phyloP scores from a whole-genome alignment of 441 rosid genomes.

The Adansonia rubrostipa region DNA sequence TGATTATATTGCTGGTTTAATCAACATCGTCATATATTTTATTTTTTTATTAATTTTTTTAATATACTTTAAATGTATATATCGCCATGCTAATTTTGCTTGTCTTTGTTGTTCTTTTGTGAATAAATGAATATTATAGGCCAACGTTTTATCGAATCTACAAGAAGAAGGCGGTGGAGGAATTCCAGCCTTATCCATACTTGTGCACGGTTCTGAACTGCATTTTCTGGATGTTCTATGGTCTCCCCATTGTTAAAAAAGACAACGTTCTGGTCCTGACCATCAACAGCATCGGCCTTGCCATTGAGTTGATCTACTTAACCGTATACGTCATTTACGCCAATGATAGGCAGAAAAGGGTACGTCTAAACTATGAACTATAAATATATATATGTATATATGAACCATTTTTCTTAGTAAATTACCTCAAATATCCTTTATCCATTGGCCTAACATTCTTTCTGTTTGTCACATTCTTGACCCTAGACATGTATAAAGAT shows the following conservation, averaged over 20 bases:
- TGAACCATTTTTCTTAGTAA: background rate
- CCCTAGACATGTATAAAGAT: background rate
- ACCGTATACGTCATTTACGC: constrained; percentile 40
- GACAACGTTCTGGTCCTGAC: constrained; percentile 73
- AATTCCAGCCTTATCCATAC: constrained; percentile 64
- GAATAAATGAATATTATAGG: constrained; percentile 34
- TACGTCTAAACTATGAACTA: constrained; percentile 20
- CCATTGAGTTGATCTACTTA: constrained; percentile 51
- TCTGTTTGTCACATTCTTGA: background rate
- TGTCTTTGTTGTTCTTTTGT: background rate
- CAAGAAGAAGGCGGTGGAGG: constrained; percentile 74
- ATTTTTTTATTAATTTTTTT: too few species aligned
- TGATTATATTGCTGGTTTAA: background rate
- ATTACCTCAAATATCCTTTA: background rate
- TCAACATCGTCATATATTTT: too few species aligned
- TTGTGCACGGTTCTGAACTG: constrained; percentile 64
- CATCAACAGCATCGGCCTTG: constrained; percentile 62
- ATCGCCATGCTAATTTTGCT: background rate
- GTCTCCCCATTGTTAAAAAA: constrained; percentile 65
- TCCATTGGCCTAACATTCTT: background rate
- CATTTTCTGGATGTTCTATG: constrained; percentile 67
- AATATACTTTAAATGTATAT: too few species aligned
- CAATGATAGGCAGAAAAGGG: constrained; percentile 40
- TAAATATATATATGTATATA: background rate
- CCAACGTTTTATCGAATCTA: constrained; percentile 58